A percentile compares a stretch with the other conserved stretches of the same genome.
Conservation (phyloP, 176 grass and related monocot genomes). For the Rhynchospora tenuis region DNA sequence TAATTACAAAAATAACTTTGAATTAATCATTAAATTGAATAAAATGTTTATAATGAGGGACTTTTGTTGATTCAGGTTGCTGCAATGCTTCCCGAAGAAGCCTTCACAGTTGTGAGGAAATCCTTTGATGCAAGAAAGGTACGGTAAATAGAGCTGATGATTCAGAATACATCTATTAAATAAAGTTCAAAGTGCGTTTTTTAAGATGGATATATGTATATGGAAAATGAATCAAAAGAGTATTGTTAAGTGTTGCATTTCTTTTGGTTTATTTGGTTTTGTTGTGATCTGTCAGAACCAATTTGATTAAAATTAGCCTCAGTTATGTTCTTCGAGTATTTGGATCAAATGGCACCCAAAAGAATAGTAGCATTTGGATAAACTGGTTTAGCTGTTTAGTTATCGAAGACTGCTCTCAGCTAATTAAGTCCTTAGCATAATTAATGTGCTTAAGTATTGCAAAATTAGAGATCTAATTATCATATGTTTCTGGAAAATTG, state of each 20-base stretch:
- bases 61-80: conserved; percentile 53
- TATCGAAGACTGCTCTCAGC: background rate
- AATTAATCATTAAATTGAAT: background rate
- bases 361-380: background rate
- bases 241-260: background rate
- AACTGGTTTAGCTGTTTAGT: background rate
- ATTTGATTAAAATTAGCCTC: background rate
- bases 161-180: background rate
- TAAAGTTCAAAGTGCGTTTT: background rate
- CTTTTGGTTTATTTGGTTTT: background rate
- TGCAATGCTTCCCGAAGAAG: conserved; percentile 86
- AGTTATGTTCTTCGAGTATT: background rate
- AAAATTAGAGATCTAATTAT: background rate
- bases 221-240: background rate
- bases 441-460: background rate
- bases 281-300: background rate
- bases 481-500: background rate
- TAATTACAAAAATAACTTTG: background rate
- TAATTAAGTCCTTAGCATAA: background rate
- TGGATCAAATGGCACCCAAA: background rate
- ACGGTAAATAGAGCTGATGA: background rate
- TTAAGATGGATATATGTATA: background rate
- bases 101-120: conserved; percentile 75
- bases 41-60: background rate
- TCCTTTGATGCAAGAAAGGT: conserved; percentile 99